These are phyloP conservation scores for Ceratobasidium sp. DNA, from an alignment of 1,284 basidiomycete species.

Conservation along the genomic window DNA sequence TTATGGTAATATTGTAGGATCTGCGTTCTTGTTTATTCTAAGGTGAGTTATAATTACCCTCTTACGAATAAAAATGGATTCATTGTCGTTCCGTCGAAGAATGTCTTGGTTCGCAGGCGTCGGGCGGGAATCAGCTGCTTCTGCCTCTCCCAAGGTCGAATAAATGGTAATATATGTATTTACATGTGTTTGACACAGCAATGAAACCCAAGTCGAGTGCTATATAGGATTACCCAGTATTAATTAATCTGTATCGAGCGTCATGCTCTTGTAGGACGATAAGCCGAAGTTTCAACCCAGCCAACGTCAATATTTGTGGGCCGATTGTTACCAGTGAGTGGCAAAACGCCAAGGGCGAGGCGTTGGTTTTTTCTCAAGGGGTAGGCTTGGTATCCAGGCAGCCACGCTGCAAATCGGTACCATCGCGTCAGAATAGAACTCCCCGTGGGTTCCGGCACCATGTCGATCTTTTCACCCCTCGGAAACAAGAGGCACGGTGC, in stretches of 20 bases:
- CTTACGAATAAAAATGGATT: background rate
- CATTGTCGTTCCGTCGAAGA: background rate
- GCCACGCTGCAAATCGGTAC: slow-evolving; percentile 1
- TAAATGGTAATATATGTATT: background rate
- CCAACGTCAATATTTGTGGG: background rate
- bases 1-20: slow-evolving; percentile 76
- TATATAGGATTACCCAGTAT: background rate
- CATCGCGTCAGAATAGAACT: background rate
- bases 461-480: background rate
- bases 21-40: slow-evolving; percentile 64
- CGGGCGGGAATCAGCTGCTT: slow-evolving; percentile 15
- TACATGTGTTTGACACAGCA: no score
- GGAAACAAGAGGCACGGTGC: background rate
- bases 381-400: slow-evolving; percentile 26
- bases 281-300: background rate
- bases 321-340: background rate
- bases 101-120: slow-evolving; percentile 33
- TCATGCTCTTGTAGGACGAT: background rate
- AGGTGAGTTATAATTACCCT: slow-evolving; percentile 58
- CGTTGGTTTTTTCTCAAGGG: background rate
- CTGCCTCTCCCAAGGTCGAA: slow-evolving; percentile 17
- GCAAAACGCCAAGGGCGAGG: background rate
- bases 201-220: no score
- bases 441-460: background rate
- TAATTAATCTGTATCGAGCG: background rate